phyloP scores from a whole-genome alignment of 805 yeast species.

The Ogataea parapolymorpha region DNA sequence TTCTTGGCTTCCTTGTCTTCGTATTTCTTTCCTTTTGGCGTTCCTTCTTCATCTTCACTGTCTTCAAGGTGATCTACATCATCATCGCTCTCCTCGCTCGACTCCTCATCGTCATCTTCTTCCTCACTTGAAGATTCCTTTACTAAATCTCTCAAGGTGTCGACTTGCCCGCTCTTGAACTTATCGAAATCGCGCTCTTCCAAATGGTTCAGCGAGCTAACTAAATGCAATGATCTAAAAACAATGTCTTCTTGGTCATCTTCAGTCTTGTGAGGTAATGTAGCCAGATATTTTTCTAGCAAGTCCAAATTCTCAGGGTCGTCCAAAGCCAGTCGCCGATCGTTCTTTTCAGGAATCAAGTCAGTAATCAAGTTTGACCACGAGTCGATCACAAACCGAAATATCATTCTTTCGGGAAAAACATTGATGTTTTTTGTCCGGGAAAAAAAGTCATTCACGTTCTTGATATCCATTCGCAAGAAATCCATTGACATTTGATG shows the following conservation, averaged over 20 bases:
- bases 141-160: slow-evolving; percentile 64
- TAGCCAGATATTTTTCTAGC: slow-evolving; percentile 40
- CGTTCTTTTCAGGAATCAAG: slow-evolving; percentile 25
- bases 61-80: slow-evolving; percentile 26
- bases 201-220: slow-evolving; percentile 74
- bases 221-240: slow-evolving; percentile 75
- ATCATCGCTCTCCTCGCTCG: slow-evolving; percentile 28
- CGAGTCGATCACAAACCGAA: slow-evolving; percentile 67
- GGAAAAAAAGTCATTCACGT: slow-evolving; percentile 83
- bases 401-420: slow-evolving; percentile 77
- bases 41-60: slow-evolving; percentile 13
- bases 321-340: slow-evolving; percentile 12
- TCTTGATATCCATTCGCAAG: slow-evolving; percentile 94
- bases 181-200: slow-evolving; percentile 88
- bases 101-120: slow-evolving; percentile 24
- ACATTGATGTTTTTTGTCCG: slow-evolving; percentile 68
- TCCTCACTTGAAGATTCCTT: slow-evolving; percentile 32
- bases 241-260: slow-evolving; percentile 70
- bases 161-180: slow-evolving; percentile 75
- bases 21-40: slow-evolving; percentile 66
- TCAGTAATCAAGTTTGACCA: slow-evolving; percentile 27
- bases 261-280: slow-evolving; percentile 55
- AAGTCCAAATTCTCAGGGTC: slow-evolving; percentile 40
- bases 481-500: slow-evolving; percentile 97
- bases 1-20: slow-evolving; percentile 78